Evolutionary conservation across 805 yeast genomes (phyloP).

Genomic region (Yarrowia deformans): DNA sequence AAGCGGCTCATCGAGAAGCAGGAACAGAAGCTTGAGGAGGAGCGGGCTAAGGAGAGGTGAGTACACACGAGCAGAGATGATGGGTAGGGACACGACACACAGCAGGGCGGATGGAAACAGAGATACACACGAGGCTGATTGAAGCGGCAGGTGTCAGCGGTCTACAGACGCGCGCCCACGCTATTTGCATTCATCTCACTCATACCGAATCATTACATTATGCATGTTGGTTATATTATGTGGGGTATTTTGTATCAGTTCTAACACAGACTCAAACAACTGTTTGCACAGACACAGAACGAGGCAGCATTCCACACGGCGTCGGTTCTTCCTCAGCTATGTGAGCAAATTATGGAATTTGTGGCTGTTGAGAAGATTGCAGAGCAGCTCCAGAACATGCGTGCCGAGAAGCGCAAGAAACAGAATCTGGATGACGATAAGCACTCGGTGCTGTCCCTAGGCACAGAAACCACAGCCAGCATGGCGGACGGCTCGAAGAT

Average conservation of each 20-base stretch:
- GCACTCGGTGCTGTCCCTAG: slow-evolving; percentile 43
- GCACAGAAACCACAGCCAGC: slow-evolving; percentile 40
- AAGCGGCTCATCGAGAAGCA: slow-evolving; percentile 59
- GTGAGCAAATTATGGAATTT: slow-evolving; percentile 65
- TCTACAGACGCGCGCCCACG: not conserved
- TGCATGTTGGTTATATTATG: slow-evolving; percentile 5
- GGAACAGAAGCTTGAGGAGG: slow-evolving; percentile 61
- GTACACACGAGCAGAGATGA: slow-evolving; percentile 52
- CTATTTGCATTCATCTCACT: not conserved
- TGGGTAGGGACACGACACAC: not conserved
- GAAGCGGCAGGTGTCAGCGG: no score
- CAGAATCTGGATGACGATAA: slow-evolving; percentile 32
- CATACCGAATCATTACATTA: not conserved
- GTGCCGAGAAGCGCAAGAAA: slow-evolving; percentile 46
- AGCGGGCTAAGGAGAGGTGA: slow-evolving; percentile 59
- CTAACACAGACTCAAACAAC: slow-evolving; percentile 60
- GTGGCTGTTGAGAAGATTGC: slow-evolving; percentile 79
- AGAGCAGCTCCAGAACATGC: slow-evolving; percentile 68
- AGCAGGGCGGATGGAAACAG: not conserved
- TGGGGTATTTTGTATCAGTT: not conserved
- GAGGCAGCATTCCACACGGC: slow-evolving; percentile 86
- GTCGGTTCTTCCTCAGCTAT: slow-evolving; percentile 79
- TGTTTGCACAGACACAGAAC: slow-evolving; percentile 90
- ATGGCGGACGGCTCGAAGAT: slow-evolving; percentile 45
- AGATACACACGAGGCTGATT: not conserved